phyloP scores from a whole-genome alignment of 768 basidiomycete genomes.

The Russula ochroleuca region DNA sequence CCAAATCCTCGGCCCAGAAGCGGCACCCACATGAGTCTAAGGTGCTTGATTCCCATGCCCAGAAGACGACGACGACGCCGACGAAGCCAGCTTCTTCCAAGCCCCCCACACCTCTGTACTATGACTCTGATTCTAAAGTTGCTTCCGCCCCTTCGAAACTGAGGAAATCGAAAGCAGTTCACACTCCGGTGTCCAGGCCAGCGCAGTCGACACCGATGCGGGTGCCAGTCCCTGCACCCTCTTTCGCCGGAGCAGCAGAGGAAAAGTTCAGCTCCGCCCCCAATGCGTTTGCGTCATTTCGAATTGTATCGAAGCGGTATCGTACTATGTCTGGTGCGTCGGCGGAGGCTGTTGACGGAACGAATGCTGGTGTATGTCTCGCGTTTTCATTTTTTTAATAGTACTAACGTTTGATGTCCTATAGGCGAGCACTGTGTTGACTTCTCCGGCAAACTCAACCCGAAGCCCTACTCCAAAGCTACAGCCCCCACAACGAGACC shows the following conservation, averaged over 20 bases:
- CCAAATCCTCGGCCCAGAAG: conserved; percentile 25
- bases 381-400: conserved; percentile 1
- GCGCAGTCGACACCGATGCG: neutral
- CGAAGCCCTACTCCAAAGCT: conserved; percentile 54
- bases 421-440: conserved; percentile 67
- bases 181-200: neutral
- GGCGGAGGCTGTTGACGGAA: conserved; percentile 74
- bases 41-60: conserved; percentile 11
- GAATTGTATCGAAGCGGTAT: conserved; percentile 56
- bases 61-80: neutral
- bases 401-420: conserved; percentile 3
- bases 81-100: conserved; percentile 15
- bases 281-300: conserved; percentile 59
- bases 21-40: conserved; percentile 6
- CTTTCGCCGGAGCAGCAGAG: conserved; percentile 5
- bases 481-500: conserved; percentile 61
- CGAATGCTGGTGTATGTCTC: conserved; percentile 52
- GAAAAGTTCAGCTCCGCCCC: conserved; percentile 38
- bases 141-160: conserved; percentile 5
- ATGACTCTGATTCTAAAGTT: conserved; percentile 24
- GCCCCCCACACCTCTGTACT: conserved; percentile 3
- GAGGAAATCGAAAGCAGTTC: conserved; percentile 8
- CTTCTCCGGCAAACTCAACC: conserved; percentile 69
- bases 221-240: neutral
- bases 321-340: conserved; percentile 71